Evolutionary conservation across 768 basidiomycete genomes (phyloP).

Genomic region (Kwoniella europaea): DNA sequence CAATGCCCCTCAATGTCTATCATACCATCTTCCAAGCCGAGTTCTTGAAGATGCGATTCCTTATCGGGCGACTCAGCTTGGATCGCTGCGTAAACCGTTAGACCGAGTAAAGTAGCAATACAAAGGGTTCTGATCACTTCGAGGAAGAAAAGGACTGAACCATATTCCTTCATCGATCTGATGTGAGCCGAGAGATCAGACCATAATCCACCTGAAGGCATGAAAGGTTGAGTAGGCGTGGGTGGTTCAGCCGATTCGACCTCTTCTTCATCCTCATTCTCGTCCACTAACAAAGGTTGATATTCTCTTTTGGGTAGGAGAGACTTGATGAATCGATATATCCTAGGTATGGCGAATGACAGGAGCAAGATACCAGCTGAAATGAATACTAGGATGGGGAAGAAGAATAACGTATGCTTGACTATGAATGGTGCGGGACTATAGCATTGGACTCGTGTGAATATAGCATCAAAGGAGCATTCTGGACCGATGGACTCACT

Average conservation of each 20-base stretch:
- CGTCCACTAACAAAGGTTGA: conserved; percentile 36
- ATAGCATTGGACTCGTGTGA: neutral
- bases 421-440: conserved; percentile 40
- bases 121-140: conserved; percentile 63
- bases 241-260: conserved; percentile 26
- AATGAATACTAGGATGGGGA: conserved; percentile 58
- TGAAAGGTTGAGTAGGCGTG: conserved; percentile 18
- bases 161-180: conserved; percentile 61
- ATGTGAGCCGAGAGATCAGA: conserved; percentile 61
- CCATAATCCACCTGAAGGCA: conserved; percentile 54
- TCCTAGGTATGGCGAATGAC: conserved; percentile 46
- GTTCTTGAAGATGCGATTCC: neutral
- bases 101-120: conserved; percentile 62
- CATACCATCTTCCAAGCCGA: neutral
- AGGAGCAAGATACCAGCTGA: conserved; percentile 59
- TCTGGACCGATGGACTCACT: conserved; percentile 7
- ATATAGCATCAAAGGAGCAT: neutral
- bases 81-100: conserved; percentile 63
- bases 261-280: conserved; percentile 38
- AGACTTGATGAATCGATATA: conserved; percentile 36
- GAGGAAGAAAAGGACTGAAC: conserved; percentile 62
- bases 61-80: conserved; percentile 54
- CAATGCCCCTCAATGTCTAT: conserved; percentile 25
- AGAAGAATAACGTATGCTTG: conserved; percentile 56
- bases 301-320: conserved; percentile 20